These are phyloP conservation scores for Cystobasidium pallidum DNA, from an alignment of 1,284 basidiomycete species.

Conservation along the genomic window DNA sequence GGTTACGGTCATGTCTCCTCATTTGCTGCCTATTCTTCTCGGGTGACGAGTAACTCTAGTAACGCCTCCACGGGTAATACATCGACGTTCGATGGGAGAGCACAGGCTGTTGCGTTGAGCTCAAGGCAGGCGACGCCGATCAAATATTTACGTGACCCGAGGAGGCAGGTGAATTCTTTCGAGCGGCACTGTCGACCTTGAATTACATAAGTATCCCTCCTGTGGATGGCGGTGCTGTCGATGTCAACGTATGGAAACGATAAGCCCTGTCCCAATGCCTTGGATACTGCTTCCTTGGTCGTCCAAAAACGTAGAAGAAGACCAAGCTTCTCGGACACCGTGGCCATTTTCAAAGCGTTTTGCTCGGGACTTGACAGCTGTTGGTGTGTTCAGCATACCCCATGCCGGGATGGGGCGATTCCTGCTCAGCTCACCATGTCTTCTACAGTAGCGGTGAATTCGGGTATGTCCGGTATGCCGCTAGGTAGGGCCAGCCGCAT, in stretches of 20 bases:
- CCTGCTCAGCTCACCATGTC: conserved; percentile 23
- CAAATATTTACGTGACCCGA: conserved; percentile 1
- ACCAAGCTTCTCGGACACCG: conserved; percentile 8
- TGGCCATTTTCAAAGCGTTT: not conserved
- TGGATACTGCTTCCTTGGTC: conserved; percentile 40
- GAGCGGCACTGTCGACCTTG: not conserved
- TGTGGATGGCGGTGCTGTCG: not conserved
- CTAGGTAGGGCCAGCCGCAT: conserved; percentile 39
- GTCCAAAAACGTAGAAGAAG: conserved; percentile 34
- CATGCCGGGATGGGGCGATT: not conserved
- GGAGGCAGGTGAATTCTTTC: not conserved
- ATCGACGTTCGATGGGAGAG: not conserved
- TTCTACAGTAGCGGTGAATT: conserved; percentile 29
- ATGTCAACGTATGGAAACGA: conserved; percentile 31
- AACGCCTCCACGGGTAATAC: not conserved
- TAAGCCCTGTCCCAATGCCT: conserved; percentile 35
- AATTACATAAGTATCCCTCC: not conserved
- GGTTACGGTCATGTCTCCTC: too few relatives aligned
- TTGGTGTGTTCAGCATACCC: not conserved
- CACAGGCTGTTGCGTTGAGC: not conserved
- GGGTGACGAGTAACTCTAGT: too few relatives aligned
- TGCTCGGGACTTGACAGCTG: conserved; percentile 31
- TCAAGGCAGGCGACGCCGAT: not conserved
- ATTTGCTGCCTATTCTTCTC: too few relatives aligned
- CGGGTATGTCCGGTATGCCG: conserved; percentile 28